Base-by-base conservation (phyloP, 306 rosid species). In the Herpetospermum pedunculosum region DNA sequence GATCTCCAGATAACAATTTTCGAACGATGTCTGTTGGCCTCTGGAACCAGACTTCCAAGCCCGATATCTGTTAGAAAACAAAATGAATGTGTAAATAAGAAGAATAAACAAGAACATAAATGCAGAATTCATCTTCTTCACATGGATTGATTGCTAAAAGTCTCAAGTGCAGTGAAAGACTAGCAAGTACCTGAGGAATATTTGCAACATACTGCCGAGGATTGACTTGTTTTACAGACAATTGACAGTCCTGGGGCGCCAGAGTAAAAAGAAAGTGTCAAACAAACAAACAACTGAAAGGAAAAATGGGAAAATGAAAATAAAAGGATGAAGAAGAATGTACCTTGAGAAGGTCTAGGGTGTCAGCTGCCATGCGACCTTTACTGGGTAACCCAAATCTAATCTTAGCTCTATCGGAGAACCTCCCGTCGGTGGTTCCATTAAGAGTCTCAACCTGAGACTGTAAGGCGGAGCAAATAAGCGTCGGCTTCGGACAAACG, bases 381-480 rank as follows among this genome's bases (percentile, higher is more conserved):
- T 93, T 93, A 79, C 96, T 89, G 3, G 98, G 98, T 11, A 93
- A 64, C 1, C 98, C 98, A 1, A 93, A 75, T 46, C 98, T 97
- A 78, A 89, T 87, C 88, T 80, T 86, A 8, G 49, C 49, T 68
- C 98, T 60, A 40, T 83, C 80, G 4, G 78, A 35, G 38, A 57
- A 0, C 70, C 15, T 43, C 32, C 52, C 46, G 8, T 62, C 83
- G 0, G 83, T 70, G 43, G 70, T 79, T 2, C 89, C 96, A 15
- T 84, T 91, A 21, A 84, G 81, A 35, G 80, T 49, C 43, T 83
- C 85, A 38, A 70, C 73, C 34, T 84, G 76, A 21, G 89, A 77
- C 63, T 81, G 74, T 2, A 88, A 76, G 35, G 90, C 65, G 53
- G 80, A 73, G 68, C 89, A 80, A 38, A 81, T 38, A 13, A 38